Evolutionary conservation across 2,329 filamentous ascomycete species (phyloP).

Genomic region (Colletotrichum musicola): DNA sequence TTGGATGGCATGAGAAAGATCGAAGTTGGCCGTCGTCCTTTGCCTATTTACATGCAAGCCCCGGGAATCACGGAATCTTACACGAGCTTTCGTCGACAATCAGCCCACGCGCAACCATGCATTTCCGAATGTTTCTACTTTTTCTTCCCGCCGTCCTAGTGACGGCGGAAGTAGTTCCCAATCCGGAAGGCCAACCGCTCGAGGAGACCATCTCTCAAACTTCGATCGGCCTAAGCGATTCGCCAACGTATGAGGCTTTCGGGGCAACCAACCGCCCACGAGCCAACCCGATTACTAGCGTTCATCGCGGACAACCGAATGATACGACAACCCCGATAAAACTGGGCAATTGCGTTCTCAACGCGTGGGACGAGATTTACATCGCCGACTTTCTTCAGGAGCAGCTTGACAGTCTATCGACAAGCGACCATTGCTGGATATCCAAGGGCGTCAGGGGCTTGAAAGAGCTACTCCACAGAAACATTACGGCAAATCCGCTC

Average conservation of each 20-base stretch:
- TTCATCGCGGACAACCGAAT: neutral
- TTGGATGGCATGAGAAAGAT: neutral
- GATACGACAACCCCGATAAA: neutral
- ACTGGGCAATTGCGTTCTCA: slow-evolving; percentile 6
- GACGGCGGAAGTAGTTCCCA: neutral
- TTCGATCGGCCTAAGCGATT: neutral
- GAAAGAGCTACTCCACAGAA: slow-evolving; percentile 15
- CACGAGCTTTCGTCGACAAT: neutral
- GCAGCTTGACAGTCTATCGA: slow-evolving; percentile 17
- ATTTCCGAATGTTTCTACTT: neutral
- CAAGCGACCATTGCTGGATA: slow-evolving; percentile 32
- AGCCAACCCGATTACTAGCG: neutral
- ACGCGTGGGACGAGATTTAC: slow-evolving; percentile 25
- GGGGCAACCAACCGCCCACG: neutral
- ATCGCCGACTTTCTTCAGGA: slow-evolving; percentile 34
- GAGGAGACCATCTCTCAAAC: neutral
- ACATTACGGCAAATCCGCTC: slow-evolving; percentile 27
- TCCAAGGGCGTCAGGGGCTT: slow-evolving; percentile 29
- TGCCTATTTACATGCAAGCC: slow-evolving; percentile 11
- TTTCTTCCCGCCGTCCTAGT: neutral
- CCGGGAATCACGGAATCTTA: neutral
- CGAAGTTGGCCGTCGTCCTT: neutral
- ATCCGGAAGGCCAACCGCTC: neutral
- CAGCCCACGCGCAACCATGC: slow-evolving; percentile 4
- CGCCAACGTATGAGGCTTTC: neutral